Conservation (phyloP, 2,329 filamentous ascomycete species). For the Diplodia seriata region DNA sequence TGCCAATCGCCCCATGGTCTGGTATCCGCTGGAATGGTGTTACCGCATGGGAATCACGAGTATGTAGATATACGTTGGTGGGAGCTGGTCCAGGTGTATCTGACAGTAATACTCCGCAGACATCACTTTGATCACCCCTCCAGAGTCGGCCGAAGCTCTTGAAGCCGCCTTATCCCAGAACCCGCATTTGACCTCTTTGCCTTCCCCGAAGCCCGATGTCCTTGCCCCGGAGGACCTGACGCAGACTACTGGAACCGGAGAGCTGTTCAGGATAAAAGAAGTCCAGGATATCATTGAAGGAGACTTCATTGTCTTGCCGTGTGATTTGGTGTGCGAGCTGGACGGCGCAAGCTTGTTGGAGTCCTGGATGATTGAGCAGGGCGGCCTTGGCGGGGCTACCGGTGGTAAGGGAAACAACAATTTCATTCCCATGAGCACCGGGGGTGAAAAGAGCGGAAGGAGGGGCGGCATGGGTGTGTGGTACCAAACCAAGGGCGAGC, state of each 20-base stretch:
- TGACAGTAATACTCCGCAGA: constrained; percentile 42
- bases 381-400: constrained; percentile 68
- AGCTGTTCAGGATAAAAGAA: constrained; percentile 84
- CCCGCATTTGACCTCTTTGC: constrained; percentile 76
- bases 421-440: constrained; percentile 56
- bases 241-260: constrained; percentile 86
- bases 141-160: constrained; percentile 68
- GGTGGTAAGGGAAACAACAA: constrained; percentile 56
- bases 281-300: constrained; percentile 78
- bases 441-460: constrained; percentile 64
- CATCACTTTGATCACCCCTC: constrained; percentile 64
- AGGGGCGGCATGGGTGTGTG: constrained; percentile 87
- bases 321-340: constrained; percentile 90
- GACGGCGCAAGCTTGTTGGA: constrained; percentile 83
- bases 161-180: constrained; percentile 76
- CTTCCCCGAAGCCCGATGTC: constrained; percentile 75
- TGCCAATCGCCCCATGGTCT: constrained; percentile 86
- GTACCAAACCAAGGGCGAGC: constrained; percentile 84
- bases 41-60: constrained; percentile 79
- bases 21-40: constrained; percentile 87
- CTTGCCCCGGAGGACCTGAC: constrained; percentile 78
- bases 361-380: constrained; percentile 88
- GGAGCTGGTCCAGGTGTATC: neutral
- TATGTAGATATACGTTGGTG: constrained; percentile 50
- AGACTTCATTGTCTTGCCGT: constrained; percentile 90